Base-by-base conservation (phyloP, 2,329 filamentous ascomycete genomes). In the Alternaria triticina region DNA sequence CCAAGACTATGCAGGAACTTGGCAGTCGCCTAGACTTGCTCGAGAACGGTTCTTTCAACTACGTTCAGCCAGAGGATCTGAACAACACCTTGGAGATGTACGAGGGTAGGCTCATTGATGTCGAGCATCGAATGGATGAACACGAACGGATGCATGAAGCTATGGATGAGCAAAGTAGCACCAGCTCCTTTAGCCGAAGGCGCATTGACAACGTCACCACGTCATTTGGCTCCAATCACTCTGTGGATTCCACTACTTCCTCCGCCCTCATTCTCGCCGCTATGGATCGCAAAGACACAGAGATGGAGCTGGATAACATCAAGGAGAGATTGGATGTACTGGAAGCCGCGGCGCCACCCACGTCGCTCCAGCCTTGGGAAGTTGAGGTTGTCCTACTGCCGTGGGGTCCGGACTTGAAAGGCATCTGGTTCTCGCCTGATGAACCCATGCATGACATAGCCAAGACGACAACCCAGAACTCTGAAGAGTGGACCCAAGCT, bases 351-450 rank as follows among this genome's bases (percentile, higher is more conserved):
- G 75, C 86, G 10, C 78, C 88, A 28, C 91, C 91, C n/a, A 88
- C 90, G 0, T 82, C 83, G 27, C 79, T 81, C 45, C 84, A 87
- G 44, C 90, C 91, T 0, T 94, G 91, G 90, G 87, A 91, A 67
- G 82, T 95, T 2, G 91, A 94, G 73, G 89, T 94, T 5, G 88
- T 94, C 1, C 88, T 94, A 61, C 77, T 94, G 8, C 92, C 92
- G 1, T 95, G 92, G 76, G 86, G 86, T 5, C 78, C 81, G 45
- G 77, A 83, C n/a, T 73, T 88, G 22, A 82, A 80, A 63, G 86
- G 86, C 3, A 81, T 87, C 22, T 88, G 86, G 86, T 85, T 82
- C 57, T 79, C 82, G 9, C 74, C 80, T 9, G 76, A 77, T 51
- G 82, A 81, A 62, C 77, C 75, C 59, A 78, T 78, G 71, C 77